Evolutionary conservation across 2,329 filamentous ascomycete species (phyloP), one percentile per base, ranked within the genome.

Genomic region (Neonectria faginata): DNA sequence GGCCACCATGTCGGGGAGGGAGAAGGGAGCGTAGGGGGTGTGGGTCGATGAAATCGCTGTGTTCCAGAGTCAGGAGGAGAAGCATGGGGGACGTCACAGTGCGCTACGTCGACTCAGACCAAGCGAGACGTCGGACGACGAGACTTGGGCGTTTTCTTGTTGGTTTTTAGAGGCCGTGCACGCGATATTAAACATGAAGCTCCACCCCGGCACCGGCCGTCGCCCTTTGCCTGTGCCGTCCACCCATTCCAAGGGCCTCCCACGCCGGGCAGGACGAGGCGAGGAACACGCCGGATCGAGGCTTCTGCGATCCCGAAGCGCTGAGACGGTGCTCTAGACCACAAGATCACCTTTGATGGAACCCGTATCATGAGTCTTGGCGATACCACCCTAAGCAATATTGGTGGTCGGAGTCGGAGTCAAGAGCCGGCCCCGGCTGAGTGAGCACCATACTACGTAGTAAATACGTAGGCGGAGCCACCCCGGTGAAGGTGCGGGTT

Each of bases 151-250:
- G 16, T 29, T 29, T 20, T 47, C 54, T 41, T 62, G 54, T 27
- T 52, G 7, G 16, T 31, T 42, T 22, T 9, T 29, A 29, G 27
- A 50, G 47, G 47, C 47, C 47, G 47, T 29, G 39, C 50, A 44
- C 42, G 59, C 47, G 31, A 62, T 62, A 44, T 36, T 33, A 18
- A 22, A n/a, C 12, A 10, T 33, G 52, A 25, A 27, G 33, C 31
- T 48, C 33, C 59, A 57, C 59, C 57, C 53, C 59, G 52, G 59
- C 14, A 50, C 53, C 44, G 52, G 50, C 20, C 29, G 45, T 48
- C 36, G 20, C 31, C 18, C 45, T 54, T 22, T 29, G 9, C 29
- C 25, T 25, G 29, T 39, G 41, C 25, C 29, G 31, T 48, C 29
- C 25, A 20, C 36, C 27, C 9, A 47, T 50, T 61, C 36, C 10